Percentiles rank a stretch among this genome's conserved stretches.
phyloP scores from a whole-genome alignment of 2,329 filamentous ascomycete genomes.

The Alternaria burnsii region DNA sequence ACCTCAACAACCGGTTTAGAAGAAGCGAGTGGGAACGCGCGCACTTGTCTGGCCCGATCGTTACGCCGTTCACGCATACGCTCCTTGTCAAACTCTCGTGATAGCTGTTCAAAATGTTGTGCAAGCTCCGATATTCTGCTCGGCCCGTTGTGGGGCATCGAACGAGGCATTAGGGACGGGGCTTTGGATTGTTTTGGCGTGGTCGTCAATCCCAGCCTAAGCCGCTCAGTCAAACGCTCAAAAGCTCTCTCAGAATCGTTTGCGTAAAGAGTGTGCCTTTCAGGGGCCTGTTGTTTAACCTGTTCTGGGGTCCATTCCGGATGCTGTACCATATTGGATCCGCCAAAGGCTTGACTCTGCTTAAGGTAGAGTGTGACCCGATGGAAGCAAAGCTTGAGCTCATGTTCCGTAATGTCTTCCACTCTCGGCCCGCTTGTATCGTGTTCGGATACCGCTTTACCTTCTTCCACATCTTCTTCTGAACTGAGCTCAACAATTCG shows the following conservation, averaged over 20 bases:
- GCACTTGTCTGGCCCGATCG: conserved; percentile 76
- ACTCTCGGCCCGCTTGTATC: too few species aligned
- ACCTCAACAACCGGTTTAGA: conserved; percentile 97
- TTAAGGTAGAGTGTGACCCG: too few species aligned
- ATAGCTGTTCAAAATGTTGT: conserved; percentile 95
- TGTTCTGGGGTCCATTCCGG: too few species aligned
- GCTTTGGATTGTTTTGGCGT: conserved; percentile 65
- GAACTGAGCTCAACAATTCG: too few species aligned
- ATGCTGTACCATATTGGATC: too few species aligned
- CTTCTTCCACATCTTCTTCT: too few species aligned
- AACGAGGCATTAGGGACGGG: conserved; percentile 80
- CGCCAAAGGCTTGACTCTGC: too few species aligned
- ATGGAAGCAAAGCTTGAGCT: too few species aligned
- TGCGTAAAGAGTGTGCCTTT: too few species aligned
- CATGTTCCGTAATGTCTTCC: too few species aligned
- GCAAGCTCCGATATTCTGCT: conserved; percentile 88
- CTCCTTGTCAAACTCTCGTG: conserved; percentile 95
- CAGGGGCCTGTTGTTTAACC: too few species aligned
- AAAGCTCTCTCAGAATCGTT: conserved; percentile 51
- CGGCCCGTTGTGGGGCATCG: conserved; percentile 72
- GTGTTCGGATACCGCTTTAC: too few species aligned
- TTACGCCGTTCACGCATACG: conserved; percentile 85
- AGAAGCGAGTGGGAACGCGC: conserved; percentile 87
- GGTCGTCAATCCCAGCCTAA: conserved; percentile 68
- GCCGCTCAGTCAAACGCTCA: conserved; percentile 79